Evolutionary conservation across 768 basidiomycete genomes (phyloP).

Genomic region (Rhizopogon sp.): DNA sequence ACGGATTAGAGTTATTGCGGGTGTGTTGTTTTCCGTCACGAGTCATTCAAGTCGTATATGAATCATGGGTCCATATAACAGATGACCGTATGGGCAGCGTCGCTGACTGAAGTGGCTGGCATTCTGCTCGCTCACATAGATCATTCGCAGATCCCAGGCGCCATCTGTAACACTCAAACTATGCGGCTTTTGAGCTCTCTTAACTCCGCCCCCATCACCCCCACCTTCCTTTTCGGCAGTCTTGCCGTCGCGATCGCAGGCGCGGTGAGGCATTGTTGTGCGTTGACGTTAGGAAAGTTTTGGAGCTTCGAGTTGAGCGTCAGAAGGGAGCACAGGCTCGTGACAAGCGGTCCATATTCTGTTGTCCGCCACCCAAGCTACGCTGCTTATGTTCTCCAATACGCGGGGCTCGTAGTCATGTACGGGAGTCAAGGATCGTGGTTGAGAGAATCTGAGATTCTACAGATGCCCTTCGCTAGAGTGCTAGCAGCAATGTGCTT

Average conservation of each 20-base stretch:
- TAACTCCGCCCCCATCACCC: background rate
- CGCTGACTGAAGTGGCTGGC: background rate
- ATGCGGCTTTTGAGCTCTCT: background rate
- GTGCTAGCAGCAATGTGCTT: background rate
- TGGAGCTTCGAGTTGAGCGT: constrained; percentile 25
- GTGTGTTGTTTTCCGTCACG: too few relatives aligned
- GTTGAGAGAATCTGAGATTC: constrained; percentile 7
- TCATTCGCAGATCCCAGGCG: background rate
- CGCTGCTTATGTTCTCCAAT: constrained; percentile 9
- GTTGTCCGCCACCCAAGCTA: constrained; percentile 26
- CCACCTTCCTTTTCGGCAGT: constrained; percentile 12
- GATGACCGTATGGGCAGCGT: background rate
- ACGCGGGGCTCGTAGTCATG: background rate
- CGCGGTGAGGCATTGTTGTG: constrained; percentile 19
- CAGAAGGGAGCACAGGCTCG: constrained; percentile 17
- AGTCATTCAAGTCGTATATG: too few relatives aligned
- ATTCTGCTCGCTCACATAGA: background rate
- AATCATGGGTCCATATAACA: too few relatives aligned
- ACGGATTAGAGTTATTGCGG: too few relatives aligned
- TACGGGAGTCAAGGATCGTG: constrained; percentile 5
- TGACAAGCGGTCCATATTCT: constrained; percentile 24
- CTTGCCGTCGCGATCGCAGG: constrained; percentile 13
- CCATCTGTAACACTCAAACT: background rate
- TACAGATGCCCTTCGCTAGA: background rate
- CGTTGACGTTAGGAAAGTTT: constrained; percentile 14